Conservation (phyloP, 192 early-diverging fungal species). For the Backusella australiensis region DNA sequence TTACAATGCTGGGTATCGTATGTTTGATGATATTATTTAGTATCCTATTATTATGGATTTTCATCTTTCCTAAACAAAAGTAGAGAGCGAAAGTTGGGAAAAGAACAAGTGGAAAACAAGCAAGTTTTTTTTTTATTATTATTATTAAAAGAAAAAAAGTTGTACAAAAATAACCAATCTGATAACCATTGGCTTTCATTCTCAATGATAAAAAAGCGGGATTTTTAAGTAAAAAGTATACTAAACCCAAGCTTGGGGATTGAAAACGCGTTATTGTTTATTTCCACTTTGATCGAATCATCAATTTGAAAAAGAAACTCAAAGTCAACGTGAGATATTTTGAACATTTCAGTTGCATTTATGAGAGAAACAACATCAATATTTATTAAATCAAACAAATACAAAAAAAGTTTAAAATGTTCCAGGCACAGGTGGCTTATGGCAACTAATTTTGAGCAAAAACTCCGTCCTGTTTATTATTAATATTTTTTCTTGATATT, state of each 20-base stretch:
- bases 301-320: neutral
- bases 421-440: neutral
- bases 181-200: neutral
- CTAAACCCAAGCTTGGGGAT: neutral
- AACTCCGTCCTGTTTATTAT: neutral
- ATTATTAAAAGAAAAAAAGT: neutral
- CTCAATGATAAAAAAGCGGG: neutral
- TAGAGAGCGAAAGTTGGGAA: neutral
- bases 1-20: neutral
- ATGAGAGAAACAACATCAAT: too few species aligned
- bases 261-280: neutral
- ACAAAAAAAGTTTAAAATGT: too few species aligned
- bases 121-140: neutral
- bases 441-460: neutral
- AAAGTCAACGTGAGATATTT: too few species aligned
- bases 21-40: neutral
- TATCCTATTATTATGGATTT: neutral
- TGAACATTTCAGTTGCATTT: too few species aligned
- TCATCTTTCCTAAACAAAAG: neutral
- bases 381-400: too few species aligned
- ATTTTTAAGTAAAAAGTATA: neutral
- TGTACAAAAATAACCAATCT: neutral
- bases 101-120: neutral
- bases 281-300: neutral
- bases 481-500: neutral